Conservation (phyloP, 2,329 filamentous ascomycete genomes). For the Neofusicoccum parvum region DNA sequence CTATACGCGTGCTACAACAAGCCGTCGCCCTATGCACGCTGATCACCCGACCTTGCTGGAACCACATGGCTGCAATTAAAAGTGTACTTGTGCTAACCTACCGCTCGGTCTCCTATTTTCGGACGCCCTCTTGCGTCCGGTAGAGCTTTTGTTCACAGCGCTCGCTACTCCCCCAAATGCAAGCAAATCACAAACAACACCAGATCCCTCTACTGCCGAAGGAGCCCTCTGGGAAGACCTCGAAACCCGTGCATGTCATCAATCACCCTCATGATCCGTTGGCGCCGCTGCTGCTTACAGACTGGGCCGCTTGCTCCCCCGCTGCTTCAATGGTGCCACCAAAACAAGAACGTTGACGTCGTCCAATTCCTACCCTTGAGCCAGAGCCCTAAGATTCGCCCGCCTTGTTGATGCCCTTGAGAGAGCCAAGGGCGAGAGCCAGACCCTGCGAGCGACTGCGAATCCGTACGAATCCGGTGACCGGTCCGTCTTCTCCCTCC, state of each 20-base stretch:
- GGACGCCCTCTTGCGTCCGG: background rate
- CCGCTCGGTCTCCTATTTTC: constrained; percentile 5
- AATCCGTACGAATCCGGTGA: constrained; percentile 97
- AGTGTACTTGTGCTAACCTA: constrained; percentile 13
- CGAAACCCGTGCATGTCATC: constrained; percentile 18
- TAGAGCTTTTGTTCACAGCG: constrained; percentile 12
- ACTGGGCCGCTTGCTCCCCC: background rate
- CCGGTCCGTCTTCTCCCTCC: constrained; percentile 90
- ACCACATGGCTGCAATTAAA: constrained; percentile 16
- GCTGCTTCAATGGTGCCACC: constrained; percentile 23
- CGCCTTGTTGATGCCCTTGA: constrained; percentile 80
- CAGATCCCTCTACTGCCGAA: constrained; percentile 16
- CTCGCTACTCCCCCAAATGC: constrained; percentile 8
- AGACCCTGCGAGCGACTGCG: constrained; percentile 94
- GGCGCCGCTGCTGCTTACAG: constrained; percentile 5
- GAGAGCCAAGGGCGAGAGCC: constrained; percentile 86
- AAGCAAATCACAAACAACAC: constrained; percentile 12
- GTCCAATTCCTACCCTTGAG: background rate
- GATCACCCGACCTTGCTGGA: background rate
- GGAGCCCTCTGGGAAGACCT: constrained; percentile 3
- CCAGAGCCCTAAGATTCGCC: constrained; percentile 14
- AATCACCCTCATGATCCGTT: constrained; percentile 14
- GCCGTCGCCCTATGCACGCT: background rate
- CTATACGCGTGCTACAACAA: background rate
- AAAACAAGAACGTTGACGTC: constrained; percentile 20